Conservation (phyloP, 2,329 filamentous ascomycete species). For the Fusarium tuaranense region DNA sequence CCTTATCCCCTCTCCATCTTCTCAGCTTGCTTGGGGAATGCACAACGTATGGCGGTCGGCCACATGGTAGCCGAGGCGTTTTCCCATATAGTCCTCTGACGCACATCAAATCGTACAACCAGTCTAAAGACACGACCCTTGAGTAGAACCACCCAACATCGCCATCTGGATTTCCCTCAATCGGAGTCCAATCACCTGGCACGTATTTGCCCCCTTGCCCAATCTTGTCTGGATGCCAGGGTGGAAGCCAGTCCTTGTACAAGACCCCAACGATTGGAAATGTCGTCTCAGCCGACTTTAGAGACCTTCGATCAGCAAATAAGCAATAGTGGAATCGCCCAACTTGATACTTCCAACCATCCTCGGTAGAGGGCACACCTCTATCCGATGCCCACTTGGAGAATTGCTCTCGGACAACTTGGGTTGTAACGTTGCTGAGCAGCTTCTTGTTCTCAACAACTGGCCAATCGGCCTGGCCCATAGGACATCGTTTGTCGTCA, state of each 20-base stretch:
- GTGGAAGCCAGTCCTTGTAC: background rate
- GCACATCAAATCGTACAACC: background rate
- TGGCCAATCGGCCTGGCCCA: background rate
- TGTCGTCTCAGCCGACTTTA: background rate
- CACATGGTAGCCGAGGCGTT: background rate
- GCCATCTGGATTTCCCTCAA: background rate
- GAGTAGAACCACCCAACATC: background rate
- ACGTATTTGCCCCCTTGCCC: background rate
- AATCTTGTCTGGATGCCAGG: background rate
- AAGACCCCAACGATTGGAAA: background rate
- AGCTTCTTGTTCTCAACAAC: background rate
- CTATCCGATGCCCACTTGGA: background rate
- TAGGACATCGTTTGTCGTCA: background rate
- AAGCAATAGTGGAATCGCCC: background rate
- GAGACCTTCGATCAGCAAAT: background rate
- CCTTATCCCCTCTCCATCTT: slow-evolving; percentile 1
- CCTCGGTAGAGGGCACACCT: background rate
- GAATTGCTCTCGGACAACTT: background rate
- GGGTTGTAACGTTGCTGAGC: background rate
- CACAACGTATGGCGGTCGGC: background rate
- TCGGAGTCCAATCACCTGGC: background rate
- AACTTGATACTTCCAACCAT: background rate
- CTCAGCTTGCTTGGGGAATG: background rate
- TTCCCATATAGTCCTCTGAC: background rate
- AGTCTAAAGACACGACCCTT: background rate